Evolutionary conservation across 139 green algal species (phyloP), one percentile per base, ranked within the genome.

Genomic region (Yamagishiella unicocca): DNA sequence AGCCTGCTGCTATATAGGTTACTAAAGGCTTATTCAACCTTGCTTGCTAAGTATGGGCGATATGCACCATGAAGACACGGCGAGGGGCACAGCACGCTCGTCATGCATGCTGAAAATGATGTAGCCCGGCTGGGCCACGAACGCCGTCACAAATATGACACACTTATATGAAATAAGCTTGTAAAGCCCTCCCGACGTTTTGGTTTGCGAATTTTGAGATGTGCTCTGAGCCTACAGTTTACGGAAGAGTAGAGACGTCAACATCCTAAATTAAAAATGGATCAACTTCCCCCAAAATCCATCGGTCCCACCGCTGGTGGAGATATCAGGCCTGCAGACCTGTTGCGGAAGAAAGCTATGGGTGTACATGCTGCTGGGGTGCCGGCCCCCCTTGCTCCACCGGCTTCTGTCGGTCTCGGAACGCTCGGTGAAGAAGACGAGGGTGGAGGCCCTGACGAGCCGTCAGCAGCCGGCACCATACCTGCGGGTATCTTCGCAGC

Each of bases 361-460:
- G 76, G 35, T 2, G 46, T 27, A 31, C 46, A 67, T 21, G 22
- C 19, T 2, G 21, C 35, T 2, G 35, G 50, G 2, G 75, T 33
- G 27, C 50, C 71, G 29, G 43, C 42, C 25, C 74, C 77, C 24
- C 38, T 73, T 25, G 55, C 77, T 9, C 55, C 77, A 19, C 77
- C 77, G 14, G 14, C 77, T 0, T 40, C 55, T 27, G 77, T 45
- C 31, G 42, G n/a, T 25, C 80, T 86, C 29, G 64, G 31, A 1
- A 78, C 80, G 4, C 64, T 86, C 8, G 75, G 33, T 4, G 83
- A 88, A 33, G 67, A 82, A 42, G 84, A 89, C 5, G 84, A 89
- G 61, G 61, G 58, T 0, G 7, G 5, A 1, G 42, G n/a, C 14
- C 27, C 17, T 35, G n/a, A 4, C 9, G 21, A 31, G 2, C 31